Conservation (phyloP, 176 grass and related monocot genomes). For the Stipa capillata region DNA sequence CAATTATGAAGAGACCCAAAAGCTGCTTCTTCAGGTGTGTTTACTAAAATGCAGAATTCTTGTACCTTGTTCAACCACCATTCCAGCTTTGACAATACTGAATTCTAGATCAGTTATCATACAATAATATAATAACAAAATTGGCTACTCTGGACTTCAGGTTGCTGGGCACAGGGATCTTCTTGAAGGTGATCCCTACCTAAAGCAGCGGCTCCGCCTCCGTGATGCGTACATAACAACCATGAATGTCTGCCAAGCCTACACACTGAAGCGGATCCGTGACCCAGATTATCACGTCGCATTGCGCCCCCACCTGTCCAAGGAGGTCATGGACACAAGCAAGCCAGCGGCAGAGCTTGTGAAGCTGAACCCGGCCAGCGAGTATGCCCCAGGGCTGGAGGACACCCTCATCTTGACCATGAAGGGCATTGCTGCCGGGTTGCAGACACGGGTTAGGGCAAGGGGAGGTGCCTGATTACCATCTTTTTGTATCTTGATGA, state of each 20-base stretch:
- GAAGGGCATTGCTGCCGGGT: slow-evolving; percentile 76
- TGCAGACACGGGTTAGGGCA: slow-evolving; percentile 65
- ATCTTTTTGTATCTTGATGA: slow-evolving; percentile 4
- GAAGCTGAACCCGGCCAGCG: slow-evolving; percentile 65
- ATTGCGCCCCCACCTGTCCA: slow-evolving; percentile 55
- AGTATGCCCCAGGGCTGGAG: slow-evolving; percentile 63
- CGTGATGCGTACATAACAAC: slow-evolving; percentile 66
- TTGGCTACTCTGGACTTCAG: neutral
- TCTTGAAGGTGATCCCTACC: slow-evolving; percentile 66
- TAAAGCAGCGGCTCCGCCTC: slow-evolving; percentile 67
- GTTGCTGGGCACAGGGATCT: slow-evolving; percentile 68
- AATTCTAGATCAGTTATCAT: neutral
- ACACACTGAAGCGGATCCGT: slow-evolving; percentile 63
- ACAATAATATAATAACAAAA: neutral
- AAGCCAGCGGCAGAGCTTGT: slow-evolving; percentile 62
- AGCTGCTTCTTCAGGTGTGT: slow-evolving; percentile 61
- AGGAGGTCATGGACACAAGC: slow-evolving; percentile 37
- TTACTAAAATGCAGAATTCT: neutral
- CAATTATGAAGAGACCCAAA: slow-evolving; percentile 62
- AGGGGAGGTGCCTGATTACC: neutral
- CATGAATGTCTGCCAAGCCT: slow-evolving; percentile 67
- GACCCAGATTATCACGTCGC: slow-evolving; percentile 47
- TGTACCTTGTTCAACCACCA: neutral
- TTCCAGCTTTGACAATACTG: neutral
- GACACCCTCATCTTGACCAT: slow-evolving; percentile 86